These are phyloP conservation scores for Microcyclospora pomicola DNA, from an alignment of 2,329 filamentous ascomycete genomes.

Conservation along the genomic window DNA sequence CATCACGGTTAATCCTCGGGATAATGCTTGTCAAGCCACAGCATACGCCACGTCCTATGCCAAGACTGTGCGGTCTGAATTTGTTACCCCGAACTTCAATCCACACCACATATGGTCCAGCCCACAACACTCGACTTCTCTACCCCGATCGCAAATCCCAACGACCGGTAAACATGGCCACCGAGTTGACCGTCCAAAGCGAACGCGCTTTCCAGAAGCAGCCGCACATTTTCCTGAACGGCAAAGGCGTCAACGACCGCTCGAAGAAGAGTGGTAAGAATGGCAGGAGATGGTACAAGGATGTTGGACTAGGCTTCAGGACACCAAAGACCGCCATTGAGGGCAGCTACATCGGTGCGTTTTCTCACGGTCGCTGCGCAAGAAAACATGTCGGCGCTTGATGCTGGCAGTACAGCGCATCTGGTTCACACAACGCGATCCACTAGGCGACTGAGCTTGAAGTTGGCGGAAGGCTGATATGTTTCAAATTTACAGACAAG, in stretches of 20 bases:
- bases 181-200: constrained; percentile 98
- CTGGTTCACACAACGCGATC: no score
- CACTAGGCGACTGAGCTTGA: no score
- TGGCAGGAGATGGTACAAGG: constrained; percentile 97
- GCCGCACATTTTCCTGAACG: constrained; percentile 99
- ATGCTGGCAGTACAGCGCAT: no score
- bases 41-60: no score
- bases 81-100: no score
- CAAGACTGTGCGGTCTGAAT: no score
- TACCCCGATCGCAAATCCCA: not conserved
- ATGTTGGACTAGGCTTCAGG: constrained; percentile 97
- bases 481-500: constrained; percentile 58
- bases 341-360: constrained; percentile 95
- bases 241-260: constrained; percentile 80
- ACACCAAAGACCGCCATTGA: constrained; percentile 98
- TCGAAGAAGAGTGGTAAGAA: constrained; percentile 72
- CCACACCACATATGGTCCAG: not conserved
- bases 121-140: not conserved
- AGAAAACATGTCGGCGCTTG: no score
- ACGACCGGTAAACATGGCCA: constrained; percentile 61
- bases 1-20: no score
- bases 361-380: constrained; percentile 2
- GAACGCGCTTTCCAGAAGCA: constrained; percentile 99
- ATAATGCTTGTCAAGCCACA: no score
- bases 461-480: no score